phyloP scores from a whole-genome alignment of 176 grass and related monocot genomes.

The Triticum monococcum region DNA sequence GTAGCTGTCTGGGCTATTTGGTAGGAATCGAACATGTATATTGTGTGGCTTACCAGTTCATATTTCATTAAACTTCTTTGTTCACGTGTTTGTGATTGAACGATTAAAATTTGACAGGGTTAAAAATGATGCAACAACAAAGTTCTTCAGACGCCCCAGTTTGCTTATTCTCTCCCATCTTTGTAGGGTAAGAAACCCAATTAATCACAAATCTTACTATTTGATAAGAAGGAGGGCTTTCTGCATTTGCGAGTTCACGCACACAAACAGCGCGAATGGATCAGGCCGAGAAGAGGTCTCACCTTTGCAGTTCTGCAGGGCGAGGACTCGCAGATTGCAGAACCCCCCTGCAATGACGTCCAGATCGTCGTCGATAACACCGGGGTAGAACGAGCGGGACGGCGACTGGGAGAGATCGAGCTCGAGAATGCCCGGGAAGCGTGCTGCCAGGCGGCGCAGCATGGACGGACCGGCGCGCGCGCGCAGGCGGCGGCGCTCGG shows the following conservation, averaged over 20 bases:
- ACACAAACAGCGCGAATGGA: background rate
- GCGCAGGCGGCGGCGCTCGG: constrained; percentile 56
- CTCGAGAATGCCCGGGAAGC: constrained; percentile 48
- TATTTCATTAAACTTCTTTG: background rate
- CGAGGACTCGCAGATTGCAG: constrained; percentile 48
- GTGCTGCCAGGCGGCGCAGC: constrained; percentile 60
- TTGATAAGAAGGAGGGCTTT: background rate
- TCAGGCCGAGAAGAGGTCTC: background rate
- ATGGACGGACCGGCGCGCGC: constrained; percentile 70
- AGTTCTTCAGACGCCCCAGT: background rate
- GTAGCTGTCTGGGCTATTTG: background rate
- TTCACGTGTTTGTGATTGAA: background rate
- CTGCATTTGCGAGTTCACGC: background rate
- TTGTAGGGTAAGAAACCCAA: background rate
- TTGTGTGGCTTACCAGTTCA: background rate
- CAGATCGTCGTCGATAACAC: constrained; percentile 64
- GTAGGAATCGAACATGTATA: background rate
- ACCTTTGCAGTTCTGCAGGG: constrained; percentile 75
- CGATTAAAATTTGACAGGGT: background rate
- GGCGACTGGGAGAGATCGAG: constrained; percentile 61
- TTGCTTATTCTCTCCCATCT: background rate
- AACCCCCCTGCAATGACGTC: constrained; percentile 38
- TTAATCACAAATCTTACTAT: background rate
- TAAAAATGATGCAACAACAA: background rate
- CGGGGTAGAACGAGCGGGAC: constrained; percentile 70